These are phyloP conservation scores for Cladosporium sp. DNA, from an alignment of 2,329 filamentous ascomycete species.

Conservation along the genomic window DNA sequence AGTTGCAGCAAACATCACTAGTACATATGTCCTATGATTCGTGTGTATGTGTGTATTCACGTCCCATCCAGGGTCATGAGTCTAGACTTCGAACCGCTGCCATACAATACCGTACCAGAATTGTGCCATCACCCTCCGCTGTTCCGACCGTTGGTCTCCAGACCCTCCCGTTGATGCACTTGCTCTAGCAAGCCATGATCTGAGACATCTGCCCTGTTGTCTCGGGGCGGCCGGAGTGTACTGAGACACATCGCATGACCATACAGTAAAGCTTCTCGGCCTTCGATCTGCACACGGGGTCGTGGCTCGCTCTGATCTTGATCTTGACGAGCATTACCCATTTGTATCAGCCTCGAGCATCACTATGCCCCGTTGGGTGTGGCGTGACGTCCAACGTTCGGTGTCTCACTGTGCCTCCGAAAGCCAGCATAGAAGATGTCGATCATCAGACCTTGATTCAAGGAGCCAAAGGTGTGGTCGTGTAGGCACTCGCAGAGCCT, in stretches of 20 bases:
- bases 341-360: background rate
- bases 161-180: background rate
- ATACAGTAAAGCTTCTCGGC: background rate
- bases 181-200: background rate
- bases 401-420: background rate
- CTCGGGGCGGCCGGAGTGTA: background rate
- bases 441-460: background rate
- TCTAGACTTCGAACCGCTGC: background rate
- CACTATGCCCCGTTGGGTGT: background rate
- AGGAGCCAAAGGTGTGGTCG: background rate
- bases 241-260: background rate
- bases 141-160: background rate
- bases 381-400: background rate
- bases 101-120: background rate
- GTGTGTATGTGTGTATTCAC: background rate
- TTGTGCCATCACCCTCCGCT: background rate
- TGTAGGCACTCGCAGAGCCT: background rate
- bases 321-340: background rate
- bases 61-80: background rate
- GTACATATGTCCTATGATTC: background rate
- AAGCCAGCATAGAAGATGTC: background rate
- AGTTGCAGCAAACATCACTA: background rate
- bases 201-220: slow-evolving; percentile 1
- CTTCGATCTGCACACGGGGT: background rate
- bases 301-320: background rate